These are phyloP conservation scores for Chaetomium tenue DNA, from an alignment of 495 filamentous ascomycete genomes.

Conservation along the genomic window DNA sequence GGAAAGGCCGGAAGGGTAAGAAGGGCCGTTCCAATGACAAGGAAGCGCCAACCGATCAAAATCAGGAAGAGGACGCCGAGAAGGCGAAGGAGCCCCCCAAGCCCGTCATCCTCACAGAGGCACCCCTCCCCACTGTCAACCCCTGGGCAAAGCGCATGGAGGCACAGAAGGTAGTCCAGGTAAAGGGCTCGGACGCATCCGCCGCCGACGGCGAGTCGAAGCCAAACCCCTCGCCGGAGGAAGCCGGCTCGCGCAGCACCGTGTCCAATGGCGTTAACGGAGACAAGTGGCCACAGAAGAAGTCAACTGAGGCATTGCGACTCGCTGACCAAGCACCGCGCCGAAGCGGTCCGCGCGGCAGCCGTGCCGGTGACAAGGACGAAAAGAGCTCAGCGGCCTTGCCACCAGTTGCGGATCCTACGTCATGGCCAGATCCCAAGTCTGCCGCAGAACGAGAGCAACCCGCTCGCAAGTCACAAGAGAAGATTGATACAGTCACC, in stretches of 20 bases:
- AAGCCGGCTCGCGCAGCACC: slow-evolving; percentile 18
- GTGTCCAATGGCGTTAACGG: slow-evolving; percentile 29
- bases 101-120: slow-evolving; percentile 67
- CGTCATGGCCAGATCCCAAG: slow-evolving; percentile 88
- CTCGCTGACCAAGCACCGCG: slow-evolving; percentile 42
- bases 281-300: slow-evolving; percentile 42
- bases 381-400: slow-evolving; percentile 41
- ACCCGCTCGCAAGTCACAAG: slow-evolving; percentile 32
- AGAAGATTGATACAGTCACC: slow-evolving; percentile 55
- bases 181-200: slow-evolving; percentile 46
- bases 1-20: slow-evolving; percentile 49
- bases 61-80: slow-evolving; percentile 45
- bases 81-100: slow-evolving; percentile 53
- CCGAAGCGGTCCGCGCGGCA: slow-evolving; percentile 48
- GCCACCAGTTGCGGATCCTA: slow-evolving; percentile 63
- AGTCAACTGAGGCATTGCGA: slow-evolving; percentile 52
- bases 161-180: slow-evolving; percentile 60
- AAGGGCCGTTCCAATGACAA: slow-evolving; percentile 49
- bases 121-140: slow-evolving; percentile 78
- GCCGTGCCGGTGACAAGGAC: slow-evolving; percentile 50
- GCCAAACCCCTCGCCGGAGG: slow-evolving; percentile 27
- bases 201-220: slow-evolving; percentile 24
- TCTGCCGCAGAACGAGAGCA: slow-evolving; percentile 69
- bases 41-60: slow-evolving; percentile 41
- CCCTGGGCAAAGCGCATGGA: slow-evolving; percentile 77